These are phyloP conservation scores for Pseudozyma thailandica DNA, from an alignment of 1,284 basidiomycete genomes.

Conservation along the genomic window DNA sequence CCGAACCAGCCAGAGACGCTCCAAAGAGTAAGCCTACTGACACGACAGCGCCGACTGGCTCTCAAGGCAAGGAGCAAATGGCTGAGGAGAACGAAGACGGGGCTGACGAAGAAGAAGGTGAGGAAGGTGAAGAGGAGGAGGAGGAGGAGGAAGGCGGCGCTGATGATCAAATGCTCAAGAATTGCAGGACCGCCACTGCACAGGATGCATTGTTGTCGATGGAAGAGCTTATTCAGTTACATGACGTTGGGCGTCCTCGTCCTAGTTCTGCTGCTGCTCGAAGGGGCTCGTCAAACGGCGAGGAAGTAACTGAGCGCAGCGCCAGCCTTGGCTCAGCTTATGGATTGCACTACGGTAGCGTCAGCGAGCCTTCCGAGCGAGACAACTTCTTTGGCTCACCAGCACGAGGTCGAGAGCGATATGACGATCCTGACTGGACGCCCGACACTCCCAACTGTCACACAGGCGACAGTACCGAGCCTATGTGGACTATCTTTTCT, in stretches of 20 bases:
- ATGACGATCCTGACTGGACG: conserved; percentile 53
- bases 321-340: conserved; percentile 40
- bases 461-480: conserved; percentile 53
- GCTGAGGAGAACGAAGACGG: conserved; percentile 16
- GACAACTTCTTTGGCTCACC: conserved; percentile 55
- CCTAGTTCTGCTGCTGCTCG: conserved; percentile 4
- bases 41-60: conserved; percentile 57
- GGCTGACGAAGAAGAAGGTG: conserved; percentile 65
- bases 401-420: conserved; percentile 54
- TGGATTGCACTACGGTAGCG: conserved; percentile 71
- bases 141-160: conserved; percentile 33
- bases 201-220: conserved; percentile 80
- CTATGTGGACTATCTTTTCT: conserved; percentile 67
- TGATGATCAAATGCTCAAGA: conserved; percentile 77
- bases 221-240: conserved; percentile 75
- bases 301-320: background rate
- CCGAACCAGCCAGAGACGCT: conserved; percentile 43
- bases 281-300: background rate
- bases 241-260: conserved; percentile 66
- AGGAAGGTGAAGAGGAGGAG: conserved; percentile 18
- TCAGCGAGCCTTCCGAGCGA: conserved; percentile 27
- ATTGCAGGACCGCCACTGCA: conserved; percentile 75
- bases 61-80: background rate
- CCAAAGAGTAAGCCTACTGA: conserved; percentile 45
- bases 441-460: conserved; percentile 52